Base-by-base conservation (phyloP, 2,329 filamentous ascomycete species). In the Pseudogymnoascus destructans region DNA sequence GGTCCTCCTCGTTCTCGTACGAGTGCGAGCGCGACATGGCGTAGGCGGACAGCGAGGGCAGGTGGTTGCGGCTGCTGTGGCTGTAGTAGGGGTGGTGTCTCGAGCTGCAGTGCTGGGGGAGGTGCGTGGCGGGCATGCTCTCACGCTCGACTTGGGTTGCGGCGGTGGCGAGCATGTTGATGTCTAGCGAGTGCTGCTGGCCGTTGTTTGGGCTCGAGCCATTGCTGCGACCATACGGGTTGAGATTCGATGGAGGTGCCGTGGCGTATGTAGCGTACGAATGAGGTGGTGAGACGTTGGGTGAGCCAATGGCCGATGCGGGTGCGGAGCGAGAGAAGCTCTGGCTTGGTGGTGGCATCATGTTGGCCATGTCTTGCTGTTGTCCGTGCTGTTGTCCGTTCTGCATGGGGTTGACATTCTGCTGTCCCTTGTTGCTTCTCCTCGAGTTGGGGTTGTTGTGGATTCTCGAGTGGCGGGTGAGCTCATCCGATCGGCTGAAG, bases 401-500 rank as follows among this genome's bases (percentile, higher is more conserved):
- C 61, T 74, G 73, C 65, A 79, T 71, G 59, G 74, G 73, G 58
- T 73, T 72, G 63, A 75, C 68, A 35, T 68, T 67, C 61, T 76
- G 72, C 59, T 75, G 73, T 61, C 83, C 82, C 77, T 95, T 95
- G 78, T 95, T 95, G 64, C 89, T 91, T 69, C 92, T 79, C 70
- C 93, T 81, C 59, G 91, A 96, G 78, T 97, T 97, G 60, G 93
- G 92, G 75, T 97, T 98, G 82, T 89, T 96, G 81, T 98, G 92
- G 75, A 98, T 98, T 71, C 92, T 83, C 70, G 92, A 96, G 75
- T 98, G 92, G 61, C 92, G 85, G 62, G 93, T 98, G 66, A 98
- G 79, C 75, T 98, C 92, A 70, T 98, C 92, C 10, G 92, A 96
- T 63, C 92, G 85, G 63, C 89, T 95, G 77, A 98, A 97, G 68